phyloP scores from a whole-genome alignment of 2,329 filamentous ascomycete genomes.

The Metarhizium brunneum region DNA sequence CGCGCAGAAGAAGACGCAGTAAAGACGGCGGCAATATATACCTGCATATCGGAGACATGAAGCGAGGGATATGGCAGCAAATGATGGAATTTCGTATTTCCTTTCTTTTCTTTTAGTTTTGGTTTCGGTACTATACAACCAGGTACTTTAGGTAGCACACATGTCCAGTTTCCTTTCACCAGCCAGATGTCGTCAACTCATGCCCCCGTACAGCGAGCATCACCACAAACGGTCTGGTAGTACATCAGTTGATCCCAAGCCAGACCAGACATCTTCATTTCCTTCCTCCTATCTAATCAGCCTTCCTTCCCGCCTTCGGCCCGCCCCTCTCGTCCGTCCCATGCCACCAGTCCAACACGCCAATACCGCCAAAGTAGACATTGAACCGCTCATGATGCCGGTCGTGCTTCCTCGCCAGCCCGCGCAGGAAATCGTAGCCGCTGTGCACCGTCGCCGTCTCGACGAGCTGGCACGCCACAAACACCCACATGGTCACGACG shows the following conservation, averaged over 20 bases:
- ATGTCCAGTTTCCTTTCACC: no score
- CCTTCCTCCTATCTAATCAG: not conserved
- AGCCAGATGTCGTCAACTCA: no score
- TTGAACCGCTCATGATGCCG: conserved; percentile 48
- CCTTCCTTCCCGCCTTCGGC: conserved; percentile 4
- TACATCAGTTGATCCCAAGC: not conserved
- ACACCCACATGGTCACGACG: conserved; percentile 42
- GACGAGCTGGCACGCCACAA: conserved; percentile 36
- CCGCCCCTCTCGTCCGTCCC: conserved; percentile 29
- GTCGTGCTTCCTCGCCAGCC: conserved; percentile 42
- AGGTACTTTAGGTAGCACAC: no score
- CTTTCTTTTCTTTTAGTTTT: no score
- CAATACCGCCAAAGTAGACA: conserved; percentile 43
- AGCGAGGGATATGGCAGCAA: no score
- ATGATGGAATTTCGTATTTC: no score
- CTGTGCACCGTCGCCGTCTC: conserved; percentile 47
- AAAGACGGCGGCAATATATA: not conserved
- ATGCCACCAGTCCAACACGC: conserved; percentile 45
- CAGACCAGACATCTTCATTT: not conserved
- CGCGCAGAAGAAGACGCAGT: not conserved
- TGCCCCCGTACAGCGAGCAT: no score
- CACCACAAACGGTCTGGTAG: no score
- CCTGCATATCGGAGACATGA: no score
- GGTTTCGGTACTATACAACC: no score
- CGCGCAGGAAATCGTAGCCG: conserved; percentile 44